These are phyloP conservation scores for Aspergillus piperis DNA, from an alignment of 2,329 filamentous ascomycete species.

Conservation along the genomic window DNA sequence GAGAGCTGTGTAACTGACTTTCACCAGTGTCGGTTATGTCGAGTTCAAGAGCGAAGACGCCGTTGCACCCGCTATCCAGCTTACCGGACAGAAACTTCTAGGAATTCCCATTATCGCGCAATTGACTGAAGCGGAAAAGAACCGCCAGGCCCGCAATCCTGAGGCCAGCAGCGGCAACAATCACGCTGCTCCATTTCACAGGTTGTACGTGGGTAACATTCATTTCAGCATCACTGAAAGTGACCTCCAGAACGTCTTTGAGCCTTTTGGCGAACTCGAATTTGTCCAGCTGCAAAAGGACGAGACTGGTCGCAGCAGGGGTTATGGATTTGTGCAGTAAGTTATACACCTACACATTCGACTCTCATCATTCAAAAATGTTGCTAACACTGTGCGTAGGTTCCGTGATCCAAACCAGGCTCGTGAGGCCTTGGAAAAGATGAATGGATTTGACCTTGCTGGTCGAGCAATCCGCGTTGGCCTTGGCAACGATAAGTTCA, in stretches of 20 bases:
- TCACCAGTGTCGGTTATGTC: constrained; percentile 88
- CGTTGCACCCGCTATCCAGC: constrained; percentile 88
- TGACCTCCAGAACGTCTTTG: constrained; percentile 94
- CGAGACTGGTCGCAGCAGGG: constrained; percentile 83
- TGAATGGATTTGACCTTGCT: constrained; percentile 98
- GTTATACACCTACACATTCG: constrained; percentile 41
- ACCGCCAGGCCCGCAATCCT: constrained; percentile 86
- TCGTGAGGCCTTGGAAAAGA: constrained; percentile 93
- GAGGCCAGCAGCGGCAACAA: constrained; percentile 68
- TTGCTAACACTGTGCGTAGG: constrained; percentile 48
- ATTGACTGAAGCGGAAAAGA: constrained; percentile 98
- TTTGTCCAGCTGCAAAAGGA: constrained; percentile 98
- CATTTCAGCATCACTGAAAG: constrained; percentile 98
- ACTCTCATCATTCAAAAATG: neutral
- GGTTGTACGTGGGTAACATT: constrained; percentile 98
- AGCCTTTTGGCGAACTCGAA: constrained; percentile 95
- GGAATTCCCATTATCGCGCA: constrained; percentile 98
- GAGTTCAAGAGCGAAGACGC: constrained; percentile 97
- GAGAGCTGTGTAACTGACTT: constrained; percentile 12
- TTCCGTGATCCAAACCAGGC: constrained; percentile 89
- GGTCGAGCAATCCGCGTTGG: constrained; percentile 97
- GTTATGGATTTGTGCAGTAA: constrained; percentile 98
- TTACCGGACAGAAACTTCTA: constrained; percentile 97
- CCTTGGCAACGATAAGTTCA: constrained; percentile 99
- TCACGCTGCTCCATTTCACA: constrained; percentile 91